Evolutionary conservation across 257 asterid species (phyloP).

Genomic region (Solanum boliviense): DNA sequence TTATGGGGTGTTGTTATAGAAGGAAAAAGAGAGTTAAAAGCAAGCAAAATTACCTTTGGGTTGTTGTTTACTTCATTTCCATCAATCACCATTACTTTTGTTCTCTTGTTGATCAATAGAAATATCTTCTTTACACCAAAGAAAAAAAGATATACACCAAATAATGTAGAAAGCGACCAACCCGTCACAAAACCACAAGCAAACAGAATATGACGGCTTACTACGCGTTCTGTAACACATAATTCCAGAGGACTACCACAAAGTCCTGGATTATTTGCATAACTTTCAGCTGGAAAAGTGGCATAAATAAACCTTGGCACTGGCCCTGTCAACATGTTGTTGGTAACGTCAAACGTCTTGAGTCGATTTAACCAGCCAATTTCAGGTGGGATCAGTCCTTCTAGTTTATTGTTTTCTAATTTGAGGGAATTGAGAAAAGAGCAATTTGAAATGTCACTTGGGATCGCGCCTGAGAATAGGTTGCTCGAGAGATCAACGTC

Average conservation of each 20-base stretch:
- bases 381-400: no score
- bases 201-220: neutral
- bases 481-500: no score
- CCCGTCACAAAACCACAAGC: neutral
- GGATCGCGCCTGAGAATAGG: no score
- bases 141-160: neutral
- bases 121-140: neutral
- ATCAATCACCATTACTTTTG: neutral
- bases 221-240: neutral
- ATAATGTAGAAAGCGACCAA: neutral
- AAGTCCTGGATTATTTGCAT: neutral
- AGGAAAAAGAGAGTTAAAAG: no score
- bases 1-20: no score
- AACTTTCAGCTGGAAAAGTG: no score
- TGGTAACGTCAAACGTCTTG: rapidly evolving
- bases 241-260: neutral
- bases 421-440: no score
- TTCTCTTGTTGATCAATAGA: neutral
- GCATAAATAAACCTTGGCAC: neutral
- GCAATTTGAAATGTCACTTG: no score
- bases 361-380: rapidly evolving
- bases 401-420: no score
- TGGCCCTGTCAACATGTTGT: no score
- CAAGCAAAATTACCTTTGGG: neutral
- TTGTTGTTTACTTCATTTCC: neutral